Percentiles rank a stretch among this genome's conserved stretches.
Evolutionary conservation across 352 stramenopile genomes (phyloP).

Genomic region (Globisporangium emineosum): DNA sequence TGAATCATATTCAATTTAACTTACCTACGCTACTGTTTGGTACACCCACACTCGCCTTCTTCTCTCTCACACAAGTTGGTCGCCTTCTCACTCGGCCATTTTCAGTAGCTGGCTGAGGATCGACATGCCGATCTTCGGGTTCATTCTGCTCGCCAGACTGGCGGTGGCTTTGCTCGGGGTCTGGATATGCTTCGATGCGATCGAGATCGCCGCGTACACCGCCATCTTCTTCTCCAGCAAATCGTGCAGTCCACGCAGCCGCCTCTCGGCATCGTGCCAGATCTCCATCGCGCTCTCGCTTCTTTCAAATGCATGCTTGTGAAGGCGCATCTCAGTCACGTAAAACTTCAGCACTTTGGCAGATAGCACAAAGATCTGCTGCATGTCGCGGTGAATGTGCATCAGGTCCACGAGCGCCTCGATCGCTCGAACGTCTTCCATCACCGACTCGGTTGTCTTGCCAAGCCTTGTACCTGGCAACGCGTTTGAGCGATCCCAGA

Average conservation of each 20-base stretch:
- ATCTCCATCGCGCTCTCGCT: constrained; percentile 9
- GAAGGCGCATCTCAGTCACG: constrained; percentile 29
- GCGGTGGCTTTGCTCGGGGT: constrained; percentile 13
- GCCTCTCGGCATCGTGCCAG: constrained; percentile 56
- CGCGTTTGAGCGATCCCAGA: constrained; percentile 19
- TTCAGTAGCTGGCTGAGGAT: constrained; percentile 51
- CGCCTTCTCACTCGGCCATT: constrained; percentile 34
- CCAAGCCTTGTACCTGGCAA: constrained; percentile 21
- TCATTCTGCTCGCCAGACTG: constrained; percentile 64
- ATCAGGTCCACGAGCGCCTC: constrained; percentile 92
- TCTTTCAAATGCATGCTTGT: constrained; percentile 14
- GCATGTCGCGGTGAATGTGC: constrained; percentile 93
- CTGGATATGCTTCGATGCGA: constrained; percentile 8
- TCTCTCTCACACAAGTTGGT: no score
- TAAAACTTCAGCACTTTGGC: constrained; percentile 63
- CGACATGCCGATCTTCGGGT: constrained; percentile 55
- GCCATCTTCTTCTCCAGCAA: constrained; percentile 58
- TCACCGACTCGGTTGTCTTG: constrained; percentile 38
- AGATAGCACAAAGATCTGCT: constrained; percentile 73
- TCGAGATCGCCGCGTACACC: constrained; percentile 39
- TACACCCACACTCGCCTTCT: no score
- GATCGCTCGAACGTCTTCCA: constrained; percentile 61
- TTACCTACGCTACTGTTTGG: no score
- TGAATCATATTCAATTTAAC: no score
- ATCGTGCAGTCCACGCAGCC: constrained; percentile 44